phyloP scores from a whole-genome alignment of 352 stramenopile species.

The Thraustochytrium striatum region DNA sequence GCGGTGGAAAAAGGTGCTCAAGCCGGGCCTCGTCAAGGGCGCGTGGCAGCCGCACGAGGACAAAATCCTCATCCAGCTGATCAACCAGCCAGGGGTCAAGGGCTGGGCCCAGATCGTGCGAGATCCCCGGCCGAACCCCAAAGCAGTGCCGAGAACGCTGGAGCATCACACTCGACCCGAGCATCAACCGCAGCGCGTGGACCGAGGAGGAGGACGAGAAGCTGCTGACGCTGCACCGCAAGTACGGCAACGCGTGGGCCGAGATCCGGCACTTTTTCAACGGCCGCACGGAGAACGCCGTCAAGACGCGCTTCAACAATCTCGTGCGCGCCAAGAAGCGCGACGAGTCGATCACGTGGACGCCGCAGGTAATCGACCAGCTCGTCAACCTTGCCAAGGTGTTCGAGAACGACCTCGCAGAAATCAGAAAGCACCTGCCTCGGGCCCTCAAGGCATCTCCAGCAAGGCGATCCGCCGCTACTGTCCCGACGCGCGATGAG shows the following conservation, averaged over 20 bases:
- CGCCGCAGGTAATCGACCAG: conserved; percentile 75
- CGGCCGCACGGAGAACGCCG: conserved; percentile 75
- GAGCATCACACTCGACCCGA: conserved; percentile 76
- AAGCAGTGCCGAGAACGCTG: conserved; percentile 81
- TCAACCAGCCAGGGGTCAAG: conserved; percentile 68
- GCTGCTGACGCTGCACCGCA: conserved; percentile 66
- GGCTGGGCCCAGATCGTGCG: conserved; percentile 71
- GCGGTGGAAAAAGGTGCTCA: conserved; percentile 80
- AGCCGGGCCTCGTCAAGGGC: conserved; percentile 75
- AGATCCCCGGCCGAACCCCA: conserved; percentile 70
- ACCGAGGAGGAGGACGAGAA: conserved; percentile 73
- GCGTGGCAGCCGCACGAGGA: conserved; percentile 79
- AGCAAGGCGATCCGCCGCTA: too few species aligned
- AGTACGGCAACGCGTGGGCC: conserved; percentile 75
- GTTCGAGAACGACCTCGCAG: too few species aligned
- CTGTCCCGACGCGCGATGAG: too few species aligned
- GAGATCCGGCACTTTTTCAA: conserved; percentile 68
- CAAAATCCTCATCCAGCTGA: conserved; percentile 72
- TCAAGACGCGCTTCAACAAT: conserved; percentile 81
- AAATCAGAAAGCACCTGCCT: too few species aligned
- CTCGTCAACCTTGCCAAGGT: too few species aligned
- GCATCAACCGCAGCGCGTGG: conserved; percentile 77
- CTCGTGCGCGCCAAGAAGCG: conserved; percentile 57
- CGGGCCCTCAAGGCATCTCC: too few species aligned
- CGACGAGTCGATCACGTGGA: too few species aligned